Base-by-base conservation (phyloP, 148 eudicot genomes). In the Nepenthes gracilis region DNA sequence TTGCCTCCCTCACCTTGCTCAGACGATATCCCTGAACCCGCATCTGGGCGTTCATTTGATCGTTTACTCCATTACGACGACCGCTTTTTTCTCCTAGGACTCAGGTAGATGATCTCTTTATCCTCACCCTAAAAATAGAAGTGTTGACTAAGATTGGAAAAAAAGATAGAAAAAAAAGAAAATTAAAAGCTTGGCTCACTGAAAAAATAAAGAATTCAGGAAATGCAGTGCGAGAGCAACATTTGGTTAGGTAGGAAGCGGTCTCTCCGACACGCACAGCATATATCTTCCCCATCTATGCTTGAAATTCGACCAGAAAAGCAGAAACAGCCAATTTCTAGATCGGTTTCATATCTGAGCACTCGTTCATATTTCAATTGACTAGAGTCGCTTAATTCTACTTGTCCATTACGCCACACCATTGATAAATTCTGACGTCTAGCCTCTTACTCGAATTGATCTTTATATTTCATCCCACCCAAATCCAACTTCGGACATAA, bases 321-420 rank as follows among this genome's bases (percentile, higher is more conserved):
- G 7, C 43, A 40, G 3, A 7, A 7, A 40, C 7, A 40, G 43
- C 7, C 43, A 40, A 40, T 40, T 40, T 40, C 43, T 40, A 7
- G 43, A 40, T 40, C 43, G 7, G 43, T 40, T 9, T 49, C 53
- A 49, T 9, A 49, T 49, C 53, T 49, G 12, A 49, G 53, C 53
- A 4, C n/a, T n/a, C 67, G 75, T 59, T 76, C 72, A 58, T 55
- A 59, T 54, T 74, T 73, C 9, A 59, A 59, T 13, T 54, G 70
- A 66, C 71, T 68, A 2, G 78, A 78, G 34, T 56, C 69, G 8
- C 65, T 62, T 12, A 76, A 74, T 35, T 71, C 82, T 37, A 78
- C 67, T n/a, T 78, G 71, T 13, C 78, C 78, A 59, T 74, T 62
- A 48, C 75, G 61, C 56, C 76, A 71, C 60, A 74, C 82, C 70